Base-by-base conservation (phyloP, 371 early-diverging fungal genomes). In the Haplosporangium sp. region DNA sequence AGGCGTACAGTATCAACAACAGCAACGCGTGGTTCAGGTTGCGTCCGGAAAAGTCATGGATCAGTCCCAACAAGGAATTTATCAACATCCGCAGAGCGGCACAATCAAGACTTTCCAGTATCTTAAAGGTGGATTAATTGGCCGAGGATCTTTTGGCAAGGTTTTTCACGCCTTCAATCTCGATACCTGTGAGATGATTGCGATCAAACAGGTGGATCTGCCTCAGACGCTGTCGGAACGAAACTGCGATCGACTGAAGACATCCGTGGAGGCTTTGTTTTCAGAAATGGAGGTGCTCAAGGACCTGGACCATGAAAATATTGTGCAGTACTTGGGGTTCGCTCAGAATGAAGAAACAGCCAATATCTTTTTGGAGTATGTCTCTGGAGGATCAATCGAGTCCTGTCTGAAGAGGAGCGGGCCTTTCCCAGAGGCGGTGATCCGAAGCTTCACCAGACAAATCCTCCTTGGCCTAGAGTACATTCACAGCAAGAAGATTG, bases 61-160 rank as follows among this genome's bases (percentile, higher is more conserved):
- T 40, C 76, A 76, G 60, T 76, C 71, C 48, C 69, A 73, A 21
- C 63, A 60, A 48, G 65, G 70, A 18, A 62, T 68, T 38, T 73
- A 73, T 21, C 62, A 69, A n/a, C 59, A 77, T 48, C 67, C 67
- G 42, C 65, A 62, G 52, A 71, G 68, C 29, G 83, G 73, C 46
- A 72, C 69, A 18, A 51, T 61, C 62, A 55, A 77, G 67, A 80
- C 63, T 9, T 77, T 82, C 41, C 89, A 86, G 65, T 97, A 96
- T 93, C 87, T 91, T 55, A 91, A 90, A 62, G 98, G 98, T 55
- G 85, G 86, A 70, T 75, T 95, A 69, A 96, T 99, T 69, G 99
- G 99, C 14, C 91, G 94, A 73, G 99, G 99, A 0, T 94, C 96
- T 7, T 99, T 96, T 77, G 99, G 98, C 0, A 89, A 92, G 55